Conservation (phyloP, 805 yeast genomes). For the Metschnikowia amazonensis region DNA sequence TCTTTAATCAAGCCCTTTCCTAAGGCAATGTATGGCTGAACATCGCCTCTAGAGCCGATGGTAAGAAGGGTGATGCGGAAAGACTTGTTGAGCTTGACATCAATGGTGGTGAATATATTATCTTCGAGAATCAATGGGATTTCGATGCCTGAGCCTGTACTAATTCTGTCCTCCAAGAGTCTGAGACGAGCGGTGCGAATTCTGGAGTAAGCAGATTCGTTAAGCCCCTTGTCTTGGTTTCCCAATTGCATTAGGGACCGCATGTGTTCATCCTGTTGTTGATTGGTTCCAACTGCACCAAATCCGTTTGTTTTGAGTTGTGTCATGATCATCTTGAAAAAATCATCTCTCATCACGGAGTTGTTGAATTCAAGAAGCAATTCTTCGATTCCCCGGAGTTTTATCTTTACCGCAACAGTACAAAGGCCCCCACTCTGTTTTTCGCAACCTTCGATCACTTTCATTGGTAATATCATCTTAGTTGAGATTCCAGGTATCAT, state of each 20-base stretch:
- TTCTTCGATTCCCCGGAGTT: constrained; percentile 72
- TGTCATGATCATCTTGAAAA: constrained; percentile 50
- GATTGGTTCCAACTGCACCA: constrained; percentile 39
- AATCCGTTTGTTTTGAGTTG: constrained; percentile 6
- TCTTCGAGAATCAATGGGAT: constrained; percentile 69
- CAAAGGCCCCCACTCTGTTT: constrained; percentile 21
- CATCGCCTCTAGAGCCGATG: constrained; percentile 95
- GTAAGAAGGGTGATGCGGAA: constrained; percentile 69
- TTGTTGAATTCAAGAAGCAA: constrained; percentile 73
- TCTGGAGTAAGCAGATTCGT: constrained; percentile 15
- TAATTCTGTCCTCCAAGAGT: constrained; percentile 64
- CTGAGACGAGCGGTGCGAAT: constrained; percentile 57
- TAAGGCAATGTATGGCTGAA: constrained; percentile 92
- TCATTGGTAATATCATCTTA: constrained; percentile 75
- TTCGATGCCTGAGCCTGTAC: constrained; percentile 55
- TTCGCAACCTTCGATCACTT: constrained; percentile 65
- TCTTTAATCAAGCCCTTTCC: constrained; percentile 73
- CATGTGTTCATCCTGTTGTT: constrained; percentile 7
- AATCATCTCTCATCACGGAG: constrained; percentile 64
- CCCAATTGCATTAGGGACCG: constrained; percentile 6
- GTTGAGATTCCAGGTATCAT: constrained; percentile 74
- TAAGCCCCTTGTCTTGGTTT: constrained; percentile 3
- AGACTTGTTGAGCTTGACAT: constrained; percentile 50
- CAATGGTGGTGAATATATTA: constrained; percentile 51
- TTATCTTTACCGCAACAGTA: constrained; percentile 67